Base-by-base conservation (phyloP, 1,139 yeast species). In the Pichia kudriavzevii region DNA sequence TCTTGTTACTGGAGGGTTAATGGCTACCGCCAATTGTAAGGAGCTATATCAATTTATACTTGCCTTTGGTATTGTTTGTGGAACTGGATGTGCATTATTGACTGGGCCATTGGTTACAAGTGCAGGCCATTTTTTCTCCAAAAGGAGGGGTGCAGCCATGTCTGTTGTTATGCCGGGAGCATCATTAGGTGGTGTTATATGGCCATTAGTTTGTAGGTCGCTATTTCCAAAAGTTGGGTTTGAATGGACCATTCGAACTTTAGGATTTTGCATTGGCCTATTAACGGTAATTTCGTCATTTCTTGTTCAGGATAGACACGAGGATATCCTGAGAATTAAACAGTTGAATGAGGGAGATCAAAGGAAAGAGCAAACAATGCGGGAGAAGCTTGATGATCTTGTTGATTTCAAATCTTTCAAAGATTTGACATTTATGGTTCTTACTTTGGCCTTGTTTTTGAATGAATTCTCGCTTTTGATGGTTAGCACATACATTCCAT, bases 161-260 rank as follows among this genome's bases (percentile, higher is more conserved):
- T 75, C 82, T 1, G 52, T 75, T 4, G 79, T 79, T 1, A 68
- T 70, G 47, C 84, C 85, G n/a, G 85, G 85, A 1, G 58, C 57
- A 11, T 67, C 78, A 21, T 53, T 77, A 5, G 88, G 88, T 13
- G 83, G 83, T 31, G 67, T 75, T 20, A 59, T 75, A 2, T 72
- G 77, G 54, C 82, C 85, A 1, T 61, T 75, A 32, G 64, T 77
- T 60, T 62, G 78, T 42, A 60, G 78, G 41, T 62, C 64, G 24
- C 53, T 76, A 12, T 78, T 74, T 47, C 53, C 55, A 3, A 62
- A 63, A 32, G 67, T 72, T 26, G 84, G 83, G 0, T 78, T 65
- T 45, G 55, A 59, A 8, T 76, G 83, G 83, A 79, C 82, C 0
- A 67, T 77, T 40, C 57, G 84, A 44, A 64, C 70, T 1, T 54